Evolutionary conservation across 768 basidiomycete genomes (phyloP).

Genomic region (Suillus americanus): DNA sequence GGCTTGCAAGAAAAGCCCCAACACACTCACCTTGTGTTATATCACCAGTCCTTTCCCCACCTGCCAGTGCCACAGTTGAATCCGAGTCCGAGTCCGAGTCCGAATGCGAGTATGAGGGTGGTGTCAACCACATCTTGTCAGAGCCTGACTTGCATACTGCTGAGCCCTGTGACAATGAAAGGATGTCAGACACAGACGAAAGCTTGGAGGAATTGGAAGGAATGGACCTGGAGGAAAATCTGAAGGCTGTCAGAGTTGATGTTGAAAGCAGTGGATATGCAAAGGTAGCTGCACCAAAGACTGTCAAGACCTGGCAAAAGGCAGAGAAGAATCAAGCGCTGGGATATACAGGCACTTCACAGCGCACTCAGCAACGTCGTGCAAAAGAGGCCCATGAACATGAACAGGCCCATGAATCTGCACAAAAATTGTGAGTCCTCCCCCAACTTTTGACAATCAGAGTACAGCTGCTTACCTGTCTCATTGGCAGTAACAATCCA

Average conservation of each 20-base stretch:
- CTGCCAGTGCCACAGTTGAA: neutral
- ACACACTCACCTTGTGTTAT: neutral
- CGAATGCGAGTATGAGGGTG: neutral
- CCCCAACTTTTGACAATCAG: neutral
- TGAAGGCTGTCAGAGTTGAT: neutral
- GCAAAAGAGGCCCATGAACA: neutral
- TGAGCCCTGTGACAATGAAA: neutral
- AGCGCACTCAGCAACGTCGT: neutral
- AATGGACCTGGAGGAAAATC: neutral
- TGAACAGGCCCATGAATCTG: neutral
- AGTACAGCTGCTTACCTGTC: neutral
- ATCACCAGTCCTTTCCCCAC: neutral
- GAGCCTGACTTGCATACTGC: neutral
- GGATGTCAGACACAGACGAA: neutral
- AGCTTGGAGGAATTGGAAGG: conserved; percentile 7
- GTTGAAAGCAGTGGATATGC: neutral
- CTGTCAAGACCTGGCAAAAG: neutral
- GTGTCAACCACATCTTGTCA: neutral
- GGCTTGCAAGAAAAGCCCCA: neutral
- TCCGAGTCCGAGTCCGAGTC: neutral
- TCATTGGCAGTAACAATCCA: neutral
- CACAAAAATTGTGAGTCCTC: neutral
- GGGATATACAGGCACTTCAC: neutral
- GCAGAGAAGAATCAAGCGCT: neutral
- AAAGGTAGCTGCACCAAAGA: neutral